Conservation (phyloP, 805 yeast genomes). For the Dipodascus geniculatus region DNA sequence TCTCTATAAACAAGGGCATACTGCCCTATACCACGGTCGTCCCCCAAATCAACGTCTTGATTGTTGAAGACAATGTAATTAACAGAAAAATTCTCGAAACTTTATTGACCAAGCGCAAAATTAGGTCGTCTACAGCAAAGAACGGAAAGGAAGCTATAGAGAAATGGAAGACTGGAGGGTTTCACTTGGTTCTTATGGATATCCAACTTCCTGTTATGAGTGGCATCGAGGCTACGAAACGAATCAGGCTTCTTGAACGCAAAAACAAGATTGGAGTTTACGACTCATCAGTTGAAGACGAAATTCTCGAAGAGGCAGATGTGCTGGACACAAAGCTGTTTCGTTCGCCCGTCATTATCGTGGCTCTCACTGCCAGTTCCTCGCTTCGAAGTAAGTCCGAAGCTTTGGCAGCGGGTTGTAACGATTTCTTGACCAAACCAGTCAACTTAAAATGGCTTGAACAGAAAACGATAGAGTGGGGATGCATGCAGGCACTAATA, state of each 20-base stretch:
- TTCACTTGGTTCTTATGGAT: slow-evolving; percentile 92
- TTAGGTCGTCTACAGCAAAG: slow-evolving; percentile 75
- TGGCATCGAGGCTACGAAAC: slow-evolving; percentile 90
- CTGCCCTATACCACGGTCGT: slow-evolving; percentile 41
- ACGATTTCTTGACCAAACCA: slow-evolving; percentile 92
- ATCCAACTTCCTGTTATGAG: slow-evolving; percentile 93
- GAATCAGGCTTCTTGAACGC: slow-evolving; percentile 74
- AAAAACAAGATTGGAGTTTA: slow-evolving; percentile 65
- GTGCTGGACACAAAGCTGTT: slow-evolving; percentile 50
- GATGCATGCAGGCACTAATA: slow-evolving; percentile 96
- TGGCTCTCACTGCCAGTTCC: slow-evolving; percentile 90
- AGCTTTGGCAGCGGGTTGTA: slow-evolving; percentile 95
- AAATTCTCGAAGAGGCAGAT: slow-evolving; percentile 30
- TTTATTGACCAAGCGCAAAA: slow-evolving; percentile 73
- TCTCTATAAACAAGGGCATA: slow-evolving; percentile 4
- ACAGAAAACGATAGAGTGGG: slow-evolving; percentile 88
- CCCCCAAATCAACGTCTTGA: slow-evolving; percentile 80
- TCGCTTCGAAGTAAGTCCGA: slow-evolving; percentile 75
- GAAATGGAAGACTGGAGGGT: slow-evolving; percentile 90
- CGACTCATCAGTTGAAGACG: slow-evolving; percentile 28
- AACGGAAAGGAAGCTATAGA: slow-evolving; percentile 94
- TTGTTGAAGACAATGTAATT: slow-evolving; percentile 93
- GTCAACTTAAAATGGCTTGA: slow-evolving; percentile 90
- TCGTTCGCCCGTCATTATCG: slow-evolving; percentile 92
- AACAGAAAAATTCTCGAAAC: slow-evolving; percentile 87